Conservation (phyloP, 345 rosid species). For the Eucalyptus regnans region DNA sequence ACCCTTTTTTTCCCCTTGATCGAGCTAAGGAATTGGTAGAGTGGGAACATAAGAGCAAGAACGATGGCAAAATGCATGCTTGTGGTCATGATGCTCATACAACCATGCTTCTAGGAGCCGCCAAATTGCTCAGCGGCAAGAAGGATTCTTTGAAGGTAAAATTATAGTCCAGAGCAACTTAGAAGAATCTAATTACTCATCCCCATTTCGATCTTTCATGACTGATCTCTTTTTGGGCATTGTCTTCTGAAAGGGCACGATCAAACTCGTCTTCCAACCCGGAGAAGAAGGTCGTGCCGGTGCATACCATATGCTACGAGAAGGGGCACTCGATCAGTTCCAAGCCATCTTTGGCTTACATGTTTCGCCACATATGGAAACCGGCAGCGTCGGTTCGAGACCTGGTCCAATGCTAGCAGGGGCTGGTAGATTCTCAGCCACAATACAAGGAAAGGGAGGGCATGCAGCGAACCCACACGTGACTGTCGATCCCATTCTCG, state of each 20-base stretch:
- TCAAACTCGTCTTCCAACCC: constrained; percentile 55
- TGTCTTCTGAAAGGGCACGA: constrained; percentile 16
- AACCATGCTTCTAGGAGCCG: constrained; percentile 45
- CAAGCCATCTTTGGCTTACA: constrained; percentile 42
- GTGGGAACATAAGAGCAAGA: constrained; percentile 35
- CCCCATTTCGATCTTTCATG: background rate
- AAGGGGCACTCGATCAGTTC: constrained; percentile 35
- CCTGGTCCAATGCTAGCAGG: constrained; percentile 49
- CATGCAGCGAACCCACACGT: constrained; percentile 36
- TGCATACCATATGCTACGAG: constrained; percentile 41
- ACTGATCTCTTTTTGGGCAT: background rate
- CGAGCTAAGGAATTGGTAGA: constrained; percentile 28
- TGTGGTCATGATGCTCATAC: constrained; percentile 49
- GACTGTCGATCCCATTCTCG: constrained; percentile 29
- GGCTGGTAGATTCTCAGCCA: constrained; percentile 20
- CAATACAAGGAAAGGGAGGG: constrained; percentile 32
- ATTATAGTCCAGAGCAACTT: background rate
- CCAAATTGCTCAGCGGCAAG: constrained; percentile 22
- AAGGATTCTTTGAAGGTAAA: constrained; percentile 19
- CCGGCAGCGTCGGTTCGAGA: constrained; percentile 29
- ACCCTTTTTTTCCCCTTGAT: background rate
- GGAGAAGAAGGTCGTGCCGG: constrained; percentile 46
- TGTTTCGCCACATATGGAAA: constrained; percentile 15
- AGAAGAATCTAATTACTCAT: background rate
- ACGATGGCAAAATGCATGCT: constrained; percentile 47